Base-by-base conservation (phyloP, 2,329 filamentous ascomycete genomes). In the Xylaria polymorpha region DNA sequence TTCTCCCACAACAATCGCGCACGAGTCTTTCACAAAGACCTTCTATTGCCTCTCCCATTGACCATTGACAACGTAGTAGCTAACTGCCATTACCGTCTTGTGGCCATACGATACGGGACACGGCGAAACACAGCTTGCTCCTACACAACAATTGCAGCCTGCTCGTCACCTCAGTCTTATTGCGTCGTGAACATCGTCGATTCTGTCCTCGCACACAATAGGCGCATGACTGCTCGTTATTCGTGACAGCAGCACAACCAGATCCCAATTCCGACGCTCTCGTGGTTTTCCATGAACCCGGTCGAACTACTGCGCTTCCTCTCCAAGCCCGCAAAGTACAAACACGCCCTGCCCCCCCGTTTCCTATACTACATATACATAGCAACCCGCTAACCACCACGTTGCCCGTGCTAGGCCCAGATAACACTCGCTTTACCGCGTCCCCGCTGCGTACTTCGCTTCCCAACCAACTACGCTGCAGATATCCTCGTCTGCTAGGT, bases 241-340 rank as follows among this genome's bases (percentile, higher is more conserved):
- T 25, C 46, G 41, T 70, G 60, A 68, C 70, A 61, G 64, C 74
- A 73, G 74, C 63, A 71, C 70, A 73, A 74, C 73, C 57, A 69
- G 25, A 20, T 67, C 69, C 64, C 71, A 72, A 71, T 74, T 68
- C 66, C 69, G 70, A 72, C 71, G 43, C 68, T 56, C 70, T 59
- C 71, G 61, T 60, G 78, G 80, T 84, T 83, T 89, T 93, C 90
- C 91, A 97, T 97, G 94, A 94, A 90, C 92, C 91, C 88, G 82
- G 92, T 91, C 85, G 93, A 97, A 84, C 90, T 97, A 79, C 89
- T 97, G 80, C 92, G 94, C 85, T 96, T 97, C 86, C 90, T 97
- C 77, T 97, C 93, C 81, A 96, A 96, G 87, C 94, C 94, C 80
- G 93, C 93, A 83, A 97, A 97, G 94, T 97, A 84, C 80, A 92